Conservation (phyloP, 768 basidiomycete genomes). For the Lactarius quietus region DNA sequence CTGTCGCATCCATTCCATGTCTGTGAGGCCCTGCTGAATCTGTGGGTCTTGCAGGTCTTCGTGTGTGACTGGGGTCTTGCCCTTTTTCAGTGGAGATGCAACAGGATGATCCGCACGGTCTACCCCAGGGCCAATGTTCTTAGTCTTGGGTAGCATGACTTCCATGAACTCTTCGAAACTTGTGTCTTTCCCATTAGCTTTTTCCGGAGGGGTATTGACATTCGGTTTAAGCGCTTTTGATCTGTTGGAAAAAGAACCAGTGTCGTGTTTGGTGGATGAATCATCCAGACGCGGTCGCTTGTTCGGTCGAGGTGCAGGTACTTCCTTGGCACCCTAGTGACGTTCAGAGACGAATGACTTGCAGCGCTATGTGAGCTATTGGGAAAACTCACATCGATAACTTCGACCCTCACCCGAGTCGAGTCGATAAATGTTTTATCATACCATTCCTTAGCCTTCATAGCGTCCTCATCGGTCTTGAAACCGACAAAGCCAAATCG, state of each 20-base stretch:
- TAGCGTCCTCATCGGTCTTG: slow-evolving; percentile 74
- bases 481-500: slow-evolving; percentile 93
- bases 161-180: slow-evolving; percentile 66
- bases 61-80: slow-evolving; percentile 10
- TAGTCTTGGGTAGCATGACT: slow-evolving; percentile 63
- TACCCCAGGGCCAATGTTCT: slow-evolving; percentile 63
- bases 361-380: slow-evolving; percentile 6
- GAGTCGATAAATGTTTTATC: slow-evolving; percentile 82
- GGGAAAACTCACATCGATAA: slow-evolving; percentile 64
- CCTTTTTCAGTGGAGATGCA: slow-evolving; percentile 26
- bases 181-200: slow-evolving; percentile 28
- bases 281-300: slow-evolving; percentile 57
- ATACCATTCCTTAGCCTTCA: slow-evolving; percentile 75
- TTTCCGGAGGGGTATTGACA: slow-evolving; percentile 10
- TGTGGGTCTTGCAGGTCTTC: neutral
- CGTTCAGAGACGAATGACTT: slow-evolving; percentile 3
- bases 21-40: slow-evolving; percentile 48
- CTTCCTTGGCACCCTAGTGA: slow-evolving; percentile 61
- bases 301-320: slow-evolving; percentile 61
- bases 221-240: slow-evolving; percentile 4
- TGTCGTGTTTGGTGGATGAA: slow-evolving; percentile 31
- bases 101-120: slow-evolving; percentile 38
- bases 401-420: slow-evolving; percentile 65
- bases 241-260: slow-evolving; percentile 15
- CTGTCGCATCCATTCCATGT: slow-evolving; percentile 72